Percentiles rank a stretch among this genome's conserved stretches.
phyloP scores from a whole-genome alignment of 805 yeast species.

The Barnettozyma populi region DNA sequence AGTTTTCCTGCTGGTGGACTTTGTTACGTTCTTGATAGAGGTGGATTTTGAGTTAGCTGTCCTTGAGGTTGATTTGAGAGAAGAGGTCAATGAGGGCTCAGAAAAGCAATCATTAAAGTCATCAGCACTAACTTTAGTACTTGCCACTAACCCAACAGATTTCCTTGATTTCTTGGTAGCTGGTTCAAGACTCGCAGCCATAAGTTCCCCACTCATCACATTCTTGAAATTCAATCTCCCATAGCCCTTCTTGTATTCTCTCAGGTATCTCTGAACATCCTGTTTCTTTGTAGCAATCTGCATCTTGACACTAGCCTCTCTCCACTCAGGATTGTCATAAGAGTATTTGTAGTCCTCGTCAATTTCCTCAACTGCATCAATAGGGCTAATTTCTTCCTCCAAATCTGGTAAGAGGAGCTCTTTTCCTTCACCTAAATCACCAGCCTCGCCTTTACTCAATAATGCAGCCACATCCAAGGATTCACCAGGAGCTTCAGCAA shows the following conservation, averaged over 20 bases:
- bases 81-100: neutral
- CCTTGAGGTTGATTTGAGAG: neutral
- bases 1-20: neutral
- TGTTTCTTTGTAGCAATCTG: constrained; percentile 11
- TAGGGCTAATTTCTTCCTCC: neutral
- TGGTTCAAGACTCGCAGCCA: neutral
- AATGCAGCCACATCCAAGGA: constrained; percentile 56
- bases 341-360: constrained; percentile 7
- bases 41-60: neutral
- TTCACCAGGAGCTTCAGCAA: constrained; percentile 73
- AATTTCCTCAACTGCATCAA: neutral
- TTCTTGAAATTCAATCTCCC: constrained; percentile 11
- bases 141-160: neutral
- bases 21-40: neutral
- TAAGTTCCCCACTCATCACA: constrained; percentile 12
- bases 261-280: constrained; percentile 8
- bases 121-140: neutral
- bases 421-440: constrained; percentile 16
- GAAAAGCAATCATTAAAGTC: neutral
- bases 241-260: constrained; percentile 9
- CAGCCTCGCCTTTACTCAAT: constrained; percentile 34
- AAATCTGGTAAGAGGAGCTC: constrained; percentile 19
- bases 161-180: neutral
- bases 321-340: constrained; percentile 11
- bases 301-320: constrained; percentile 11